Conservation (phyloP, 116 monocot species). For the Papilionanthe hybrid region DNA sequence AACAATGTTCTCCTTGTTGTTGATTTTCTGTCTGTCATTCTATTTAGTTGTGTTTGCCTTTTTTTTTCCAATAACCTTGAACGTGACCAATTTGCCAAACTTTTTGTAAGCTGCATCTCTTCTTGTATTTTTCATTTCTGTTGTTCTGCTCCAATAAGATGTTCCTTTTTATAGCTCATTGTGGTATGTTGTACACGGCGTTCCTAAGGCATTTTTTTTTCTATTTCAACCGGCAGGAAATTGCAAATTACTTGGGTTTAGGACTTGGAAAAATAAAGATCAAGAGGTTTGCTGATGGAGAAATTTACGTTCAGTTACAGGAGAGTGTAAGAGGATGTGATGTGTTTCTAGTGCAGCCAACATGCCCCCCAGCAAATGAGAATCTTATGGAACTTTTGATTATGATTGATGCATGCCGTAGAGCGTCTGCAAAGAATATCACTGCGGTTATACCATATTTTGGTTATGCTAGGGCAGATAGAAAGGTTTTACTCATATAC, state of each 20-base stretch:
- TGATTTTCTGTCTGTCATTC: not conserved
- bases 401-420: slow-evolving; percentile 96
- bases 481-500: slow-evolving; percentile 50
- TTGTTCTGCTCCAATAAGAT: not conserved
- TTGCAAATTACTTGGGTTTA: slow-evolving; percentile 76
- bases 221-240: slow-evolving; percentile 40
- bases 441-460: slow-evolving; percentile 98
- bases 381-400: slow-evolving; percentile 96
- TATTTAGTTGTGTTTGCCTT: not conserved
- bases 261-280: slow-evolving; percentile 89
- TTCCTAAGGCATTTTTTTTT: not conserved
- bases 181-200: not conserved
- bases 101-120: not conserved
- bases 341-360: slow-evolving; percentile 92
- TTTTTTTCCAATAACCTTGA: not conserved
- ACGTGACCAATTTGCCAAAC: not conserved
- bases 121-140: not conserved
- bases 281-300: slow-evolving; percentile 93
- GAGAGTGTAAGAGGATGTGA: slow-evolving; percentile 98
- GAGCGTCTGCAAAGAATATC: slow-evolving; percentile 95
- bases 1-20: not conserved
- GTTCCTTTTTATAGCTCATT: not conserved
- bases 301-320: slow-evolving; percentile 94
- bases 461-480: slow-evolving; percentile 97
- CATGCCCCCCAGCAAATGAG: slow-evolving; percentile 95